Base-by-base conservation (phyloP, 2,329 filamentous ascomycete genomes). In the Pyricularia pennisetigena region DNA sequence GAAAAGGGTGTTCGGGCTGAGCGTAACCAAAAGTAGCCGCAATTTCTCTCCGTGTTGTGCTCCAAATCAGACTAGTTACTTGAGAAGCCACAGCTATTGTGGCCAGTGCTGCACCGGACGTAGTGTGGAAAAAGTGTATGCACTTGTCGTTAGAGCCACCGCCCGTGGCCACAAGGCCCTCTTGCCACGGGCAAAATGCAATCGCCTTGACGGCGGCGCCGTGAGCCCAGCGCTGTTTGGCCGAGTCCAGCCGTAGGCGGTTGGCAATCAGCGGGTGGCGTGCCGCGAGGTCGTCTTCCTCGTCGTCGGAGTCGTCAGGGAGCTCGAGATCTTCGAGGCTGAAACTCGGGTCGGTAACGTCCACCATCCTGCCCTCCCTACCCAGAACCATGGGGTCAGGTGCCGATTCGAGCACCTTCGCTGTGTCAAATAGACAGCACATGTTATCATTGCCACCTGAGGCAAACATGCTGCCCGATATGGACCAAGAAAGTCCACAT, bases 101-200 rank as follows among this genome's bases (percentile, higher is more conserved):
- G 1, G 94, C 94, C 32, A 99, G 85, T 69, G 89, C 88, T 2
- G 92, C 88, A 4, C 94, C 95, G 0, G 93, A 94, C 24, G 85
- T 84, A 0, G 92, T 91, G 77, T 98, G 94, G 78, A 91, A 97
- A 81, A 99, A 99, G 79, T 97, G 94, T 69, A 99, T 97, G 76
- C 93, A 93, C 73, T 93, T 92, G 79, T 99, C 94, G 74, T 96
- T 97, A 64, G 92, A 94, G 28, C 95, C 95, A 57, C 95, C 94
- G 3, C 95, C 93, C 1, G 94, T 96, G 16, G 95, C 95, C 57
- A 99, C 79, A 4, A 99, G 84, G 3, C 90, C 91, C 28, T 91
- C 87, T 68, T 94, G 91, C 94, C 94, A 99, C 0, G 95, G 94
- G 71, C 94, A 97, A 78, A 98, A 98, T 1, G 95, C 93, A 72